Base-by-base conservation (phyloP, 2,329 filamentous ascomycete genomes). In the Xylaria hypoxylon region DNA sequence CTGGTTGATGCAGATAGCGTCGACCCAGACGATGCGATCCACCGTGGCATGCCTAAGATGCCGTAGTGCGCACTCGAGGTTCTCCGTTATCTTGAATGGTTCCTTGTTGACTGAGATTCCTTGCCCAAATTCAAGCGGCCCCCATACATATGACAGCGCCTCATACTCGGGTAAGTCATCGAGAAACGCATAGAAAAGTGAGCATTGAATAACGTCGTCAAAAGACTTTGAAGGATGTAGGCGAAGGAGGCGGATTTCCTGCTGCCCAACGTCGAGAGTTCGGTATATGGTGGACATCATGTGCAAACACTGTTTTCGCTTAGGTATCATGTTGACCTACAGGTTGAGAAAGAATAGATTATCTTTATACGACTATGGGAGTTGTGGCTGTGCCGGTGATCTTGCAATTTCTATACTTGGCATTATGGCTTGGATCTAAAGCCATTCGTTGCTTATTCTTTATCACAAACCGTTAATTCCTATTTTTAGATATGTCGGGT, bases 401-500 rank as follows among this genome's bases (percentile, higher is more conserved):
- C 45, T 26, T 24, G 11, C 24, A 33, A 33, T 8, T 33, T 8
- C 31, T 33, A 5, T 10, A 26, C 42, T 13, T 22, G 42, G 42
- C 19, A 4, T 24, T 48, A 26, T 51, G 48, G 28, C 48, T 51
- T 33, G 26, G 19, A 28, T 33, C 28, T 15, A 6, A 11, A 17
- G 31, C 7, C 7, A 8, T 33, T 33, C 7, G 33, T 35, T 35
- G 17, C 31, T 33, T 33, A 10, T 33, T 33, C 31, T 35, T 26
- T 40, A 28, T 63, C 35, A 64, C 35, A 65, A 22, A 8, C 70
- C 70, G 15, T 70, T 55, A 7, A 75, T 67, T 17, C 72, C 72
- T 47, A 74, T 65, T 56, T 68, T 71, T 19, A 75, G 66, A 40
- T 58, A 75, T 10, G 44, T 7, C 8, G 62, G 62, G 24, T 74